A percentile compares a stretch with the other conserved stretches of the same genome.
Evolutionary conservation across 768 basidiomycete species (phyloP).

Genomic region (Dioszegia hungarica): DNA sequence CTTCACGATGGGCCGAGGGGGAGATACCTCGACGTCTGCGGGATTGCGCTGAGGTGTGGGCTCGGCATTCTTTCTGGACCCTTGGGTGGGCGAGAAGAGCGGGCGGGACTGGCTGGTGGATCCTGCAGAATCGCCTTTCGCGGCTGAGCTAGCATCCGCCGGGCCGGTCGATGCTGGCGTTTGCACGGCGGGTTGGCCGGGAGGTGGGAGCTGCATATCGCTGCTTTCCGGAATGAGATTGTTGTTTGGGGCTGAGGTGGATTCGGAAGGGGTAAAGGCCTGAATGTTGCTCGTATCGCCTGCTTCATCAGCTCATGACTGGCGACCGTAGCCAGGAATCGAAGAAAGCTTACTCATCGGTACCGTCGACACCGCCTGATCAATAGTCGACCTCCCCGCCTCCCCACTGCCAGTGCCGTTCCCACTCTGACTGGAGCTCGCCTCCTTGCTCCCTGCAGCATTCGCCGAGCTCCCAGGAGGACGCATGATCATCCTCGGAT

Average conservation of each 20-base stretch:
- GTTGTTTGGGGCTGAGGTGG: background rate
- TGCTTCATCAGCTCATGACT: background rate
- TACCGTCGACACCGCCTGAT: background rate
- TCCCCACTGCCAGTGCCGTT: background rate
- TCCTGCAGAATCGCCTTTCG: slow-evolving; percentile 4
- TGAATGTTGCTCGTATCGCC: slow-evolving; percentile 15
- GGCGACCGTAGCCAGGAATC: background rate
- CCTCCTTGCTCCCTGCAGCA: background rate
- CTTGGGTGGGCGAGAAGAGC: slow-evolving; percentile 36
- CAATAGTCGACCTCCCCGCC: background rate
- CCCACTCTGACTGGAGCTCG: background rate
- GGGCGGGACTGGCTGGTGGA: slow-evolving; percentile 16
- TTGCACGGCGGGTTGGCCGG: background rate
- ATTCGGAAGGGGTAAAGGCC: slow-evolving; percentile 19
- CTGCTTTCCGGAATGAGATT: background rate
- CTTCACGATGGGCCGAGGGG: background rate
- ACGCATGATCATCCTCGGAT: slow-evolving; percentile 19
- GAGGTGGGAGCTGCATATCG: background rate
- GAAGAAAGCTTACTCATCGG: background rate
- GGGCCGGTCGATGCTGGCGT: background rate
- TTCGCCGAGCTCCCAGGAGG: slow-evolving; percentile 8
- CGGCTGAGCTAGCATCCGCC: slow-evolving; percentile 3
- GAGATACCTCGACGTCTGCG: background rate
- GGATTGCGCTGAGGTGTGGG: background rate
- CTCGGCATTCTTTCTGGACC: background rate